A percentile compares a stretch with the other conserved stretches of the same genome.
Evolutionary conservation across 2,329 filamentous ascomycete species (phyloP).

Genomic region (Leptosphaerulina australis): DNA sequence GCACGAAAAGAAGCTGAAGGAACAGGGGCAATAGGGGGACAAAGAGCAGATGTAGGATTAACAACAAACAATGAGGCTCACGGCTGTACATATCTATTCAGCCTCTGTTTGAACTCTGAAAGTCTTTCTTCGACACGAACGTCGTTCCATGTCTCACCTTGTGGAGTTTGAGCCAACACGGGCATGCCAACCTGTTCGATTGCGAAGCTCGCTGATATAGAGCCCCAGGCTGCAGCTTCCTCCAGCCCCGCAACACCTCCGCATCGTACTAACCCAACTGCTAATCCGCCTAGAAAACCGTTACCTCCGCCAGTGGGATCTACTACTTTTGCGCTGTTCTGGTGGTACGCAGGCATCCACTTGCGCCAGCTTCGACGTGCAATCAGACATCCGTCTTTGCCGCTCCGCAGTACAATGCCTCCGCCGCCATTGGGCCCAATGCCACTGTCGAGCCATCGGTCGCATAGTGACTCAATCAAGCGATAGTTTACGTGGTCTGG

Average conservation of each 20-base stretch:
- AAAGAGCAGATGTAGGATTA: not conserved
- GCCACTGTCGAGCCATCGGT: constrained; percentile 46
- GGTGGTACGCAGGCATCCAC: constrained; percentile 82
- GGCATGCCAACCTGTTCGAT: constrained; percentile 95
- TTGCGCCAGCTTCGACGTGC: constrained; percentile 48
- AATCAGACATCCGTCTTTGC: constrained; percentile 72
- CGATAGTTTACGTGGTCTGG: constrained; percentile 46
- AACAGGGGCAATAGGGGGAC: constrained; percentile 32
- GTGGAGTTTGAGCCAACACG: constrained; percentile 48
- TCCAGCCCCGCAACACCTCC: constrained; percentile 60
- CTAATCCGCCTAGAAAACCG: constrained; percentile 73
- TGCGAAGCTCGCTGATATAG: constrained; percentile 84
- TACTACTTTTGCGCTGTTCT: constrained; percentile 64
- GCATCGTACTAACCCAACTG: constrained; percentile 60
- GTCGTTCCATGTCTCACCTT: constrained; percentile 57
- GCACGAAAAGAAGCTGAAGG: constrained; percentile 62
- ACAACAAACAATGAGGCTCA: constrained; percentile 25
- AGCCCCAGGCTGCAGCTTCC: constrained; percentile 78
- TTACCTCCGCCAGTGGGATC: constrained; percentile 96
- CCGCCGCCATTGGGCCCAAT: constrained; percentile 49
- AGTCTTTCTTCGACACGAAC: constrained; percentile 52
- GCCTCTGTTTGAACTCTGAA: constrained; percentile 49
- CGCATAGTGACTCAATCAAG: constrained; percentile 51
- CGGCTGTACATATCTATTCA: constrained; percentile 49
- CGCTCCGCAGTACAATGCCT: constrained; percentile 71